These are phyloP conservation scores for Glebionis coronaria DNA, from an alignment of 129 eudicot genomes.

Conservation along the genomic window DNA sequence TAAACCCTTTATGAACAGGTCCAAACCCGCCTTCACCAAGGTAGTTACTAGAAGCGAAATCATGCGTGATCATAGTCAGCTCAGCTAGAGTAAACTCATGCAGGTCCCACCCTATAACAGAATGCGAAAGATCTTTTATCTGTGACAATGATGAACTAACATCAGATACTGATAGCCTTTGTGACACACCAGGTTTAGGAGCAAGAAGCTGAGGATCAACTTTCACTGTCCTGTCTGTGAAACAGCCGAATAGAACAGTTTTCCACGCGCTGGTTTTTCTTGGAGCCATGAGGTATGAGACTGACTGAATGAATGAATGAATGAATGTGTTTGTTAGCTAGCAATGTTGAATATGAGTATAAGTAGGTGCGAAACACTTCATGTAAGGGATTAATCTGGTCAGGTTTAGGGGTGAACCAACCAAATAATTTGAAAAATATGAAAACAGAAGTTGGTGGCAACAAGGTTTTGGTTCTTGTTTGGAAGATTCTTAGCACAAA, in stretches of 20 bases:
- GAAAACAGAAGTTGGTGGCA: constrained; percentile 34
- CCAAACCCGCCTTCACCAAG: constrained; percentile 96
- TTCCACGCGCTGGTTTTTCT: constrained; percentile 38
- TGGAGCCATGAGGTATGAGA: constrained; percentile 23
- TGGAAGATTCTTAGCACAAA: constrained; percentile 32
- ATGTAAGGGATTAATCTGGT: constrained; percentile 28
- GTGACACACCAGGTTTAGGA: constrained; percentile 34
- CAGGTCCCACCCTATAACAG: constrained; percentile 58
- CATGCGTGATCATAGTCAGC: constrained; percentile 55
- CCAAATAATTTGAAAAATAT: constrained; percentile 25
- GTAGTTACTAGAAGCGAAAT: constrained; percentile 60
- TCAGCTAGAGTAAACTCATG: constrained; percentile 60
- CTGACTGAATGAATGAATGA: background rate
- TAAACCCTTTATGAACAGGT: constrained; percentile 81
- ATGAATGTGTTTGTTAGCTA: background rate
- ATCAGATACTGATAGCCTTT: constrained; percentile 64
- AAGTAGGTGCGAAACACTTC: constrained; percentile 27
- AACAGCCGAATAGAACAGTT: constrained; percentile 45
- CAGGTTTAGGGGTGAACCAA: constrained; percentile 31
- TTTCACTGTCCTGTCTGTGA: constrained; percentile 28
- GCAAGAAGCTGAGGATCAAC: constrained; percentile 29
- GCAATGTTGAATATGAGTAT: constrained; percentile 17
- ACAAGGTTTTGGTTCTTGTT: constrained; percentile 21
- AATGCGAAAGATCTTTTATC: constrained; percentile 47
- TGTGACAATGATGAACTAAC: constrained; percentile 41